Conservation (phyloP, 345 rosid genomes). For the Corchorus olitorius region DNA sequence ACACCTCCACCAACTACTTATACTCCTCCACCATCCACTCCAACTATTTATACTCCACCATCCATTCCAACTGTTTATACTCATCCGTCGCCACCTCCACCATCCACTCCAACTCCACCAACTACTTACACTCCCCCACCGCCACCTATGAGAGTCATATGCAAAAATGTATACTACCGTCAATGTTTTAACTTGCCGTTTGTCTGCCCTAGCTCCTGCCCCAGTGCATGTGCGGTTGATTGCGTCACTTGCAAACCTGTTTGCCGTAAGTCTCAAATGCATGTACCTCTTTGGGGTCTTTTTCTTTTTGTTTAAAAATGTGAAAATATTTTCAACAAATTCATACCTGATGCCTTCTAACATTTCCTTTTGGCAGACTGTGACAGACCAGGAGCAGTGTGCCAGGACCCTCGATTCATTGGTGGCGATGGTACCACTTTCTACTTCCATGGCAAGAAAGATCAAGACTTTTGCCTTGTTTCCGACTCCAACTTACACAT, state of each 20-base stretch:
- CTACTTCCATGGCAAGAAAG: slow-evolving; percentile 74
- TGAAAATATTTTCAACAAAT: no score
- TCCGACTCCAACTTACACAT: slow-evolving; percentile 53
- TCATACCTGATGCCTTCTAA: background rate
- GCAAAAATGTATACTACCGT: slow-evolving; percentile 39
- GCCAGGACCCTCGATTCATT: slow-evolving; percentile 69
- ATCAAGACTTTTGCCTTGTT: slow-evolving; percentile 51
- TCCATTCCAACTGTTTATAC: background rate
- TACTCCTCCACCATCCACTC: background rate
- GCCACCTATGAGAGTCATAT: slow-evolving; percentile 4
- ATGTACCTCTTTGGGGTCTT: no score
- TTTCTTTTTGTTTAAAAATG: background rate
- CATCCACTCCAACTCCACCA: no score
- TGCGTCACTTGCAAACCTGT: slow-evolving; percentile 65
- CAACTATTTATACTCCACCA: slow-evolving; percentile 15
- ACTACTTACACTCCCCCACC: background rate
- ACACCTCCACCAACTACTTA: background rate
- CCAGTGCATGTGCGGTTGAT: slow-evolving; percentile 53
- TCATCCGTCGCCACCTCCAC: no score
- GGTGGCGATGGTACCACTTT: slow-evolving; percentile 68
- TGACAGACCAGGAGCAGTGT: slow-evolving; percentile 55
- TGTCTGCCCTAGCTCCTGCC: slow-evolving; percentile 50
- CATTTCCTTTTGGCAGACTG: slow-evolving; percentile 41
- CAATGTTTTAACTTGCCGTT: slow-evolving; percentile 46
- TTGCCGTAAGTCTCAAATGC: slow-evolving; percentile 29